phyloP scores from a whole-genome alignment of 1,284 basidiomycete genomes.

The Microbotryum lychnidis-dioicae region DNA sequence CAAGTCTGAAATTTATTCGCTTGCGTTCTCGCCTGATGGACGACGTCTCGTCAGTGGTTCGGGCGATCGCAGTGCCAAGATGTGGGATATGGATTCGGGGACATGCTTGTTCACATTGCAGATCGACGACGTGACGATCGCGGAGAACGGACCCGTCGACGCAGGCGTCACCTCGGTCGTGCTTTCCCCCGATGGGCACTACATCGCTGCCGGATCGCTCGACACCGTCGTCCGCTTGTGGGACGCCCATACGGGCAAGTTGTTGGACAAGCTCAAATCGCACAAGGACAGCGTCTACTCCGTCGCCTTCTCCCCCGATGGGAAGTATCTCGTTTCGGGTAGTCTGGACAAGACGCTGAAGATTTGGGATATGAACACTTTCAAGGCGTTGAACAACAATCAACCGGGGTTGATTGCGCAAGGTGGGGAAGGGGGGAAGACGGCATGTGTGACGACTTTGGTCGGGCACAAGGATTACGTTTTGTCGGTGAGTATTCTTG shows the following conservation, averaged over 20 bases:
- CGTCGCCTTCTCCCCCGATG: slow-evolving; percentile 80
- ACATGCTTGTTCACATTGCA: slow-evolving; percentile 46
- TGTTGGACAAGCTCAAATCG: slow-evolving; percentile 66
- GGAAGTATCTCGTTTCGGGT: slow-evolving; percentile 64
- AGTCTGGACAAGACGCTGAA: slow-evolving; percentile 80
- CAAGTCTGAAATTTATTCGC: slow-evolving; percentile 81
- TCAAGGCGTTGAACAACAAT: slow-evolving; percentile 40
- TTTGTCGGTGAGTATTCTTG: slow-evolving; percentile 45
- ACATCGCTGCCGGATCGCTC: slow-evolving; percentile 73
- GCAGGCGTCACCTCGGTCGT: slow-evolving; percentile 71
- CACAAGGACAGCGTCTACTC: slow-evolving; percentile 76
- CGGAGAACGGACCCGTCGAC: slow-evolving; percentile 52
- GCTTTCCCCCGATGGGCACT: slow-evolving; percentile 68
- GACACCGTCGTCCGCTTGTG: slow-evolving; percentile 80
- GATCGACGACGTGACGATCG: slow-evolving; percentile 45
- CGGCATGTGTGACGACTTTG: slow-evolving; percentile 64
- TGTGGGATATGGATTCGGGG: slow-evolving; percentile 72
- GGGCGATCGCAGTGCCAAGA: slow-evolving; percentile 77
- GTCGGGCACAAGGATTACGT: slow-evolving; percentile 83
- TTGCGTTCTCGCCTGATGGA: slow-evolving; percentile 76
- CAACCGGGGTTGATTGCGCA: slow-evolving; percentile 31
- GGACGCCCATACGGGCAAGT: slow-evolving; percentile 63
- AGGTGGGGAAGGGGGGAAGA: slow-evolving; percentile 36
- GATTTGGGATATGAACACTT: slow-evolving; percentile 67
- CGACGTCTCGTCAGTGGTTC: slow-evolving; percentile 77